These are phyloP conservation scores for Populus ilicifolia DNA, from an alignment of 345 rosid species.

Conservation along the genomic window DNA sequence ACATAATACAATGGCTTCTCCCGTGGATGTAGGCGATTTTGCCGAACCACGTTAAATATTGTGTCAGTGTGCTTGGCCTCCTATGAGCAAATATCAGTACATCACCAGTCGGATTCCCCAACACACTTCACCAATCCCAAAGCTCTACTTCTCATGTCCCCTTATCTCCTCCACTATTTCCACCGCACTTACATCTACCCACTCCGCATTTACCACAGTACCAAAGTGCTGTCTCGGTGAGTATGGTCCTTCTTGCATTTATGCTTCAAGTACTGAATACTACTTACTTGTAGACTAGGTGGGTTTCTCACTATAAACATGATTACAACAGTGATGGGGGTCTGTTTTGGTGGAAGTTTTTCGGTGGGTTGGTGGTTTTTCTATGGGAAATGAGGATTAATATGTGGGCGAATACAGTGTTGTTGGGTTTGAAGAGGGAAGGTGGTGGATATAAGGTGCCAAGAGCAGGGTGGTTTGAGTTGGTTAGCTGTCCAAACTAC, in stretches of 20 bases:
- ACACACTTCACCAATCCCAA: slow-evolving; percentile 42
- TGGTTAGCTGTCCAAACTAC: slow-evolving; percentile 81
- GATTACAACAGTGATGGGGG: slow-evolving; percentile 22
- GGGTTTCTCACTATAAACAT: slow-evolving; percentile 67
- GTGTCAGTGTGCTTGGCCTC: no score
- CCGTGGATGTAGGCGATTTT: no score
- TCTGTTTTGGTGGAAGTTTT: slow-evolving; percentile 39
- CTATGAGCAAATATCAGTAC: no score
- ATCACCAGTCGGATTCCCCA: no score
- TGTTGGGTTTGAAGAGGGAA: slow-evolving; percentile 60
- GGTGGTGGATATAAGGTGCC: slow-evolving; percentile 74
- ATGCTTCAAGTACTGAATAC: slow-evolving; percentile 60
- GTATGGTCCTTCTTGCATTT: slow-evolving; percentile 64
- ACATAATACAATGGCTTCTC: no score
- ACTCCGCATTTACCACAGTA: slow-evolving; percentile 43
- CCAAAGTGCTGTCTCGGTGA: slow-evolving; percentile 39
- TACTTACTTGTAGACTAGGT: slow-evolving; percentile 69
- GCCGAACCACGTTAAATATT: no score
- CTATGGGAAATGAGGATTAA: slow-evolving; percentile 61
- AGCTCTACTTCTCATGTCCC: slow-evolving; percentile 54
- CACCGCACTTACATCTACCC: slow-evolving; percentile 84
- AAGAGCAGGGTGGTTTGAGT: slow-evolving; percentile 73
- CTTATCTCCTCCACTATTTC: slow-evolving; percentile 73
- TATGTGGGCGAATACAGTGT: slow-evolving; percentile 54
- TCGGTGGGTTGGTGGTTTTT: slow-evolving; percentile 48